Conservation (phyloP, 768 basidiomycete species). For the Pisolithus tinctorius region DNA sequence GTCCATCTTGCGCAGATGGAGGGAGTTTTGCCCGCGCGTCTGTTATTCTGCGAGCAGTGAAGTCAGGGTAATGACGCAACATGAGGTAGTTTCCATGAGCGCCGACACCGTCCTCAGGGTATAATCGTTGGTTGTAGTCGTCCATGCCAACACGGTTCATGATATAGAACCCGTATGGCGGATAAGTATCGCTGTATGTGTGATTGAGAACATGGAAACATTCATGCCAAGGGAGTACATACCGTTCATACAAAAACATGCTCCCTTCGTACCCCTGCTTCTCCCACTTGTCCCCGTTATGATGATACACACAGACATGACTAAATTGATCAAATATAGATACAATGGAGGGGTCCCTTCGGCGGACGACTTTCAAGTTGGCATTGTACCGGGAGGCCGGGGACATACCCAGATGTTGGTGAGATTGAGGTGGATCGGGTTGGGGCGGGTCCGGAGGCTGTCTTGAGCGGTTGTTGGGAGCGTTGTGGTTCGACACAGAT, state of each 20-base stretch:
- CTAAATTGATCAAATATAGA: slow-evolving; percentile 85
- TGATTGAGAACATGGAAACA: neutral
- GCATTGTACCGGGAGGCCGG: slow-evolving; percentile 59
- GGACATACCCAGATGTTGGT: slow-evolving; percentile 44
- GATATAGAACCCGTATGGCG: slow-evolving; percentile 80
- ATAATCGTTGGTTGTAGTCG: slow-evolving; percentile 68
- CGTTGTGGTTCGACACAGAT: slow-evolving; percentile 15
- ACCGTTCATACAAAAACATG: slow-evolving; percentile 88
- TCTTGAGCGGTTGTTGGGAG: neutral
- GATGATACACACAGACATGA: slow-evolving; percentile 78
- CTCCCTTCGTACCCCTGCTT: slow-evolving; percentile 82
- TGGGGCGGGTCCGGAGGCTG: slow-evolving; percentile 2
- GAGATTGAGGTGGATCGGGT: slow-evolving; percentile 8
- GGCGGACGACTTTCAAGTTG: slow-evolving; percentile 75
- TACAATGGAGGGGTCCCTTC: slow-evolving; percentile 71
- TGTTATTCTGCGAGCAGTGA: slow-evolving; percentile 44
- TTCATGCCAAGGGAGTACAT: slow-evolving; percentile 1
- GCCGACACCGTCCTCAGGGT: slow-evolving; percentile 71
- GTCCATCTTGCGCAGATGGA: slow-evolving; percentile 21
- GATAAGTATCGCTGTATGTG: slow-evolving; percentile 56
- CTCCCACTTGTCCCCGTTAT: slow-evolving; percentile 71
- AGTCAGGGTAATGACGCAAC: slow-evolving; percentile 68
- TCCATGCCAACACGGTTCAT: slow-evolving; percentile 76
- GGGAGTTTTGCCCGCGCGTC: slow-evolving; percentile 23
- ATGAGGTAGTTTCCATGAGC: slow-evolving; percentile 59